Evolutionary conservation across 2,329 filamentous ascomycete genomes (phyloP), one percentile per base, ranked within the genome.

Genomic region (Aspergillus sp.): DNA sequence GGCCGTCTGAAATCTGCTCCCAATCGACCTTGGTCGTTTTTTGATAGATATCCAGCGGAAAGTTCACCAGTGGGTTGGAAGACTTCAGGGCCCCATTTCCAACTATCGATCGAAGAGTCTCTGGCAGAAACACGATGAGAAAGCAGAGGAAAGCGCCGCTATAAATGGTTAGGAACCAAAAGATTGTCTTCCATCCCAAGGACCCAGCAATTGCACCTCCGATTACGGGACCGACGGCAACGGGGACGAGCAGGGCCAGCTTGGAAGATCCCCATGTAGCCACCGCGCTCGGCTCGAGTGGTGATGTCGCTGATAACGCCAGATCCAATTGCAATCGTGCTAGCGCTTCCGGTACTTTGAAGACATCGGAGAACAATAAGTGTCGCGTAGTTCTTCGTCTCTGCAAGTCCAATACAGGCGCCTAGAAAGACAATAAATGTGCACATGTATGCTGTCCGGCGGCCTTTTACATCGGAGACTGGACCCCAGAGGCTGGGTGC

Each of bases 251-350:
- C 57, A 84, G 78, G 78, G 15, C 84, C 87, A 4, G 81, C 81
- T 32, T 82, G 84, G n/a, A 87, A 85, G 61, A 87, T 83, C 54
- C 86, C 89, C 78, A 93, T 88, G 69, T 90, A 93, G 58, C 83
- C 85, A 2, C 91, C 91, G 66, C 91, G 80, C 72, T 94, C 89
- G 0, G 85, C 82, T 49, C 84, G 87, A 0, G 88, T 86, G 0
- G 87, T 83, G 5, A 92, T 82, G 67, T 95, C 91, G 0, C 89
- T 87, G 13, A 93, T 84, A 1, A 92, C 86, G 2, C 87, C 91
- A 62, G 84, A 89, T 0, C 85, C 86, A 1, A 95, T 79, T 0
- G 90, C 88, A n/a, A 92, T 80, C 0, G 89, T 89, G 0, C 87
- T 87, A 66, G 86, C 88, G 70, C 85, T 89, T 0, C 89, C 76